These are phyloP conservation scores for Cladosporium cucumerinum DNA, from an alignment of 2,329 filamentous ascomycete genomes.

Conservation along the genomic window DNA sequence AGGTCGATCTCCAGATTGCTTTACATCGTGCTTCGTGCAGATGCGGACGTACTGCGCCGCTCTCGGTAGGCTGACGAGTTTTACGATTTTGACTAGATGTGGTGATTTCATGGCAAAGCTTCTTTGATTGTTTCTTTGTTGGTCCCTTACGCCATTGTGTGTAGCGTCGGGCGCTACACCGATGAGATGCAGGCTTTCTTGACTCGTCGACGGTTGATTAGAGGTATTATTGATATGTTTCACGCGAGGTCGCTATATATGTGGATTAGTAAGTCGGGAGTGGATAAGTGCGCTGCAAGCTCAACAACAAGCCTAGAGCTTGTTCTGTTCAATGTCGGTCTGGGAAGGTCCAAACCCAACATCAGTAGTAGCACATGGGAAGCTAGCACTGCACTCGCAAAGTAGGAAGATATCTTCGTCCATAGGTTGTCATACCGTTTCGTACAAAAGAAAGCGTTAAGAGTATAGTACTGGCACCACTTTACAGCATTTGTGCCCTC, in stretches of 20 bases:
- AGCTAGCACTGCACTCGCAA: background rate
- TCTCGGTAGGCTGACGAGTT: background rate
- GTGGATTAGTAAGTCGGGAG: background rate
- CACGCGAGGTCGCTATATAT: background rate
- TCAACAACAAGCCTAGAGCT: background rate
- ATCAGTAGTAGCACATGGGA: background rate
- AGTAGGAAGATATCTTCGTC: background rate
- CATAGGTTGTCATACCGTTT: background rate
- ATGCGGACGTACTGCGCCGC: background rate
- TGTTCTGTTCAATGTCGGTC: background rate
- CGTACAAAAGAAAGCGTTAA: conserved; percentile 13
- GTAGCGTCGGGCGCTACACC: background rate
- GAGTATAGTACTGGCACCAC: conserved; percentile 11
- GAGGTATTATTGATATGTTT: background rate
- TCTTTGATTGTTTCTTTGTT: background rate
- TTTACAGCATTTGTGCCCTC: background rate
- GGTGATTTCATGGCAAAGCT: background rate
- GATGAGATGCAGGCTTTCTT: background rate
- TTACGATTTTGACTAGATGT: background rate
- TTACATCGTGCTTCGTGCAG: background rate
- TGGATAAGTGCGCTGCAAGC: background rate
- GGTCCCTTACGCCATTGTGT: background rate
- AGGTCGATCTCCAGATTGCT: background rate
- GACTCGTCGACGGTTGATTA: background rate
- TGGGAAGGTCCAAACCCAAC: background rate